Evolutionary conservation across 2,329 filamentous ascomycete species (phyloP), one percentile per base, ranked within the genome.

Genomic region (Cladophialophora bantiana): DNA sequence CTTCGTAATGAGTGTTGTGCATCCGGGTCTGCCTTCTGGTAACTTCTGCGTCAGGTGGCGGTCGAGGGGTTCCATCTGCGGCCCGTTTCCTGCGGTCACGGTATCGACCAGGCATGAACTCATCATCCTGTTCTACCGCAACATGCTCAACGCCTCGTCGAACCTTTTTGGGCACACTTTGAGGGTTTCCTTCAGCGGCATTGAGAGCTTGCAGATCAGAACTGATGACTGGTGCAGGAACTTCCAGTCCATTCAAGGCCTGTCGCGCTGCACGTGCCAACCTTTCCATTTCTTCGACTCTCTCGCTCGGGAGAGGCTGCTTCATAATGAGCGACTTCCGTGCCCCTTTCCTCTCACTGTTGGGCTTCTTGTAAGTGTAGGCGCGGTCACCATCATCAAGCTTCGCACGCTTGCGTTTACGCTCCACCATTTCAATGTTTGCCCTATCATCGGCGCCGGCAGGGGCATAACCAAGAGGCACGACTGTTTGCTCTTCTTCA

Each of bases 141-240:
- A 61, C 62, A 20, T 66, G 40, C 38, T 71, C 65, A n/a, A 18
- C 36, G 38, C 55, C 60, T 42, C 53, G 62, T 26, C 70, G 68
- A 15, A 65, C 58, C 50, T 69, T 62, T 59, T 71, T 75, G 7
- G 58, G 52, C 10, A 59, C 31, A 34, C 66, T 60, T 65, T 68
- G 61, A 12, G 70, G 68, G 65, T 71, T 64, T 20, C 70, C 70
- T 38, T 73, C 73, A 62, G 72, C 73, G 26, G 68, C 70, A 57
- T 76, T 73, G 62, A 75, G 67, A 13, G 72, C 72, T 63, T 71
- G 70, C 9, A 74, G 53, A 64, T 74, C 72, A 3, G 72, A 74
- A 20, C 70, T 58, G 55, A 76, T 69, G 50, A 66, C 70, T 4
- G 71, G 71, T 10, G 68, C 69, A n/a, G 62, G 66, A 10, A 54